Conservation (phyloP, 495 filamentous ascomycete species). For the Gamarada debralockiae region DNA sequence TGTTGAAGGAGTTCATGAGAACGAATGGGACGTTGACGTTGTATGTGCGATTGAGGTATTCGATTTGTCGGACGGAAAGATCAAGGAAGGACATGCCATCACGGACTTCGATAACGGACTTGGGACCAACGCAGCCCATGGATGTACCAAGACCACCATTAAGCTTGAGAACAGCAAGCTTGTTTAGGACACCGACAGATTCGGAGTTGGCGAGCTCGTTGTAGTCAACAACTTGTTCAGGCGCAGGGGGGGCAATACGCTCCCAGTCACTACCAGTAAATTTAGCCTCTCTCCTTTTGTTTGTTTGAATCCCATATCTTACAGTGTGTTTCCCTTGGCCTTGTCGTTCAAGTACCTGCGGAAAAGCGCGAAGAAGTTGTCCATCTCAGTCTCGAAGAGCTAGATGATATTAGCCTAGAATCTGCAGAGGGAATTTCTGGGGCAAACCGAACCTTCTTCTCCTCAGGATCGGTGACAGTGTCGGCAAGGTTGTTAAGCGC, state of each 20-base stretch:
- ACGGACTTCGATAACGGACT: slow-evolving; percentile 99
- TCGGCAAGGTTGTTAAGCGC: slow-evolving; percentile 88
- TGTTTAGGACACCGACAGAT: slow-evolving; percentile 90
- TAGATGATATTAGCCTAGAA: slow-evolving; percentile 17
- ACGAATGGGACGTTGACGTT: slow-evolving; percentile 97
- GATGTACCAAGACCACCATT: slow-evolving; percentile 99
- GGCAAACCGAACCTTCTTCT: slow-evolving; percentile 66
- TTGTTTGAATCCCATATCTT: slow-evolving; percentile 26
- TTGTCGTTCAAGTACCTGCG: slow-evolving; percentile 97
- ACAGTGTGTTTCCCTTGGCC: slow-evolving; percentile 91
- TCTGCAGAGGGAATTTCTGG: background rate
- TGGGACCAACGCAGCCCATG: slow-evolving; percentile 99
- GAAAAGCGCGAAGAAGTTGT: slow-evolving; percentile 99
- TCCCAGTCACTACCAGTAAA: slow-evolving; percentile 72
- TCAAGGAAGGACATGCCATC: slow-evolving; percentile 99
- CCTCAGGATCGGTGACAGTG: slow-evolving; percentile 71
- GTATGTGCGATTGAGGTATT: slow-evolving; percentile 98
- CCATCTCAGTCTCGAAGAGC: slow-evolving; percentile 98
- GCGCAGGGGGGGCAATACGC: slow-evolving; percentile 86
- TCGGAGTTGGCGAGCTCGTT: slow-evolving; percentile 78
- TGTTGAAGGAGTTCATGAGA: slow-evolving; percentile 99
- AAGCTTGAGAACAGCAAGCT: slow-evolving; percentile 97
- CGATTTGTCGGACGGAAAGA: slow-evolving; percentile 97
- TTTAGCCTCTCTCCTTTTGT: background rate
- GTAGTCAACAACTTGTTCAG: slow-evolving; percentile 92